A percentile compares a stretch with the other conserved stretches of the same genome.
phyloP scores from a whole-genome alignment of 768 basidiomycete species.

The Favolaschia claudopus region DNA sequence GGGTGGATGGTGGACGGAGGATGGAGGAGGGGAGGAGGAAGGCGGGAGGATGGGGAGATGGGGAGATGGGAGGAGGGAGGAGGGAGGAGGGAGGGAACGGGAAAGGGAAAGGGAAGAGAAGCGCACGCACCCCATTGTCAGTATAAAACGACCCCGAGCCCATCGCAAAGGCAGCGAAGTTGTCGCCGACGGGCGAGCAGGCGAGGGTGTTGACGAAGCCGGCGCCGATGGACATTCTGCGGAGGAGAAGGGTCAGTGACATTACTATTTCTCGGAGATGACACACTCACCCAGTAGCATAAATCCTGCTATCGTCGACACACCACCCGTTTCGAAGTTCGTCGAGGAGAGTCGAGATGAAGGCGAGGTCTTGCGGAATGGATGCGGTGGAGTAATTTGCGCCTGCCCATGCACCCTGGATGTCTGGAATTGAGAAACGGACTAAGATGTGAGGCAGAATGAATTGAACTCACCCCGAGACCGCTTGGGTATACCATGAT shows the following conservation, averaged over 20 bases:
- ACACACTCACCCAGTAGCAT: conserved; percentile 10
- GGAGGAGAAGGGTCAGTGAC: background rate
- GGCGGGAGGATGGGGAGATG: too few relatives aligned
- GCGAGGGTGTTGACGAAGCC: conserved; percentile 19
- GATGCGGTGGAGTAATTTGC: conserved; percentile 15
- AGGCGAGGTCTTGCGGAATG: conserved; percentile 12
- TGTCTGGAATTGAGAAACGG: background rate
- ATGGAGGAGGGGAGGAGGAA: too few relatives aligned
- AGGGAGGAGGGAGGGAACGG: too few relatives aligned
- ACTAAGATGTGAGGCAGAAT: background rate
- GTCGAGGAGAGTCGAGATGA: conserved; percentile 15
- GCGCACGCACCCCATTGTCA: conserved; percentile 1
- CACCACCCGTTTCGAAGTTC: conserved; percentile 13
- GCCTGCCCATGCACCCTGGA: conserved; percentile 21
- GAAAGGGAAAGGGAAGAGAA: too few relatives aligned
- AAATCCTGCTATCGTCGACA: conserved; percentile 14
- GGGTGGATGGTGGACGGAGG: too few relatives aligned
- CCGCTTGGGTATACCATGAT: conserved; percentile 24
- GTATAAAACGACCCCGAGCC: conserved; percentile 23
- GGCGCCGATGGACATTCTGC: conserved; percentile 16
- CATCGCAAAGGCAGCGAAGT: conserved; percentile 19
- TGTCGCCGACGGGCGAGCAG: conserved; percentile 11
- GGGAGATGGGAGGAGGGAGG: too few relatives aligned
- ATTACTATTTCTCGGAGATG: background rate
- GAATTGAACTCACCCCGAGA: conserved; percentile 6